Base-by-base conservation (phyloP, 768 basidiomycete genomes). In the Phlebiopsis gigantea region DNA sequence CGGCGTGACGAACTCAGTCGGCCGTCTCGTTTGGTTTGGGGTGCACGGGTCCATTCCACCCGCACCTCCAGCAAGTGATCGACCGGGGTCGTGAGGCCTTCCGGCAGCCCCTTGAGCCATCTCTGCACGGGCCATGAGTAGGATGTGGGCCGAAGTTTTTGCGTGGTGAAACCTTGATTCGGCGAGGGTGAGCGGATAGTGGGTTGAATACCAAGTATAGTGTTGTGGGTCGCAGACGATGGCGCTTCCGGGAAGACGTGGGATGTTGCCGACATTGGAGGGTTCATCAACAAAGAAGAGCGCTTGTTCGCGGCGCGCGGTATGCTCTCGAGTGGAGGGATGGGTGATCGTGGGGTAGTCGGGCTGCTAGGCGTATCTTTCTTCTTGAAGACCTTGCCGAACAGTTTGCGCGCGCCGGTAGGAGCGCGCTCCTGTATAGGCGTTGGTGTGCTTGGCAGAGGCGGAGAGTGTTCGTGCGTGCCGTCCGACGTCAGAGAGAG, bases 101-200 rank as follows among this genome's bases (percentile, higher is more conserved):
- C 66, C 17, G 78, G 77, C 9, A 69, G 66, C 24, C 78, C 79
- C 67, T 92, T 93, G 61, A 86, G 67, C 91, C 91, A 93, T 61
- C 73, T 77, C 48, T 84, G 75, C 25, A 90, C 82, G 19, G 87
- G 75, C 90, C 90, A 93, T 5, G 87, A 81, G 57, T 93, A 91
- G 70, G 71, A 72, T 8, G 68, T 70, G 1, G 79, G 75, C 2
- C 76, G 72, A 10, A 25, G 28, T 5, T 72, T 74, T 39, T 57
- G 70, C 25, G 28, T 39, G 14, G 17, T 12, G 5, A n/a, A 25
- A n/a, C 3, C 22, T 52, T 69, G 74, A 17, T 67, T 73, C 50
- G 60, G 62, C 39, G 66, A 62, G 9, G 80, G 74, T 15, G 85
- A 80, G 45, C 80, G 81, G 19, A 87, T 75, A 0, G 78, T 76